phyloP scores from a whole-genome alignment of 2,329 filamentous ascomycete genomes.

The Aspergillus aculeatus region DNA sequence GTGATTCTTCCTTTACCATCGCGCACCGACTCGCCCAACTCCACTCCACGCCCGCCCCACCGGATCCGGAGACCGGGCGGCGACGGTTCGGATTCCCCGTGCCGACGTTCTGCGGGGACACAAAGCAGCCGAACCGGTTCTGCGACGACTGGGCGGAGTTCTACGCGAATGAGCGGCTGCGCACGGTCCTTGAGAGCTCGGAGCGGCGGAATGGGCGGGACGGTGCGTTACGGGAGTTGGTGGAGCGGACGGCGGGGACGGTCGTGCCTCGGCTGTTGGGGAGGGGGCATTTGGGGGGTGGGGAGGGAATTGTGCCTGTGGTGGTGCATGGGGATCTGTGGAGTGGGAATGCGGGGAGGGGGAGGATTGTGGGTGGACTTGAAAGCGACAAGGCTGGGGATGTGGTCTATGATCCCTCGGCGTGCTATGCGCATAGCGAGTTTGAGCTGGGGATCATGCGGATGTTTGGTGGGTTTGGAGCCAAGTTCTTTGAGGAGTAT shows the following conservation, averaged over 20 bases:
- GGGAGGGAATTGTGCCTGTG: slow-evolving; percentile 67
- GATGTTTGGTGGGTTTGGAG: slow-evolving; percentile 89
- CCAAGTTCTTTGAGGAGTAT: slow-evolving; percentile 73
- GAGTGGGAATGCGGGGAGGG: slow-evolving; percentile 77
- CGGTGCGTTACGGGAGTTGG: slow-evolving; percentile 57
- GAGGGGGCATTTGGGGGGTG: slow-evolving; percentile 60
- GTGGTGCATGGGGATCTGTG: slow-evolving; percentile 91
- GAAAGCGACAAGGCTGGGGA: slow-evolving; percentile 55
- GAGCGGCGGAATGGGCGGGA: slow-evolving; percentile 65
- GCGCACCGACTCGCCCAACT: slow-evolving; percentile 75
- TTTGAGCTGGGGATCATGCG: slow-evolving; percentile 92
- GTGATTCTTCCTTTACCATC: slow-evolving; percentile 41
- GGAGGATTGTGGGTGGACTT: slow-evolving; percentile 55
- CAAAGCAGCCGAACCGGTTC: slow-evolving; percentile 75
- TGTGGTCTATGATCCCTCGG: slow-evolving; percentile 78
- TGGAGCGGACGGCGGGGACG: slow-evolving; percentile 61
- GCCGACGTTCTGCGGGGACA: slow-evolving; percentile 82
- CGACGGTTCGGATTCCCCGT: slow-evolving; percentile 79
- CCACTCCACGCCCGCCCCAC: slow-evolving; percentile 71
- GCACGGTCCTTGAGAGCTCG: slow-evolving; percentile 60
- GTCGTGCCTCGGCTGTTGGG: slow-evolving; percentile 78
- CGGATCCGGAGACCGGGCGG: slow-evolving; percentile 25
- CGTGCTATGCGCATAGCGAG: slow-evolving; percentile 82
- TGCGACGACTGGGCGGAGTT: slow-evolving; percentile 77
- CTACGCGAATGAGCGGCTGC: slow-evolving; percentile 73